Conservation (phyloP, 2,329 filamentous ascomycete genomes). For the Diaporthe citri region DNA sequence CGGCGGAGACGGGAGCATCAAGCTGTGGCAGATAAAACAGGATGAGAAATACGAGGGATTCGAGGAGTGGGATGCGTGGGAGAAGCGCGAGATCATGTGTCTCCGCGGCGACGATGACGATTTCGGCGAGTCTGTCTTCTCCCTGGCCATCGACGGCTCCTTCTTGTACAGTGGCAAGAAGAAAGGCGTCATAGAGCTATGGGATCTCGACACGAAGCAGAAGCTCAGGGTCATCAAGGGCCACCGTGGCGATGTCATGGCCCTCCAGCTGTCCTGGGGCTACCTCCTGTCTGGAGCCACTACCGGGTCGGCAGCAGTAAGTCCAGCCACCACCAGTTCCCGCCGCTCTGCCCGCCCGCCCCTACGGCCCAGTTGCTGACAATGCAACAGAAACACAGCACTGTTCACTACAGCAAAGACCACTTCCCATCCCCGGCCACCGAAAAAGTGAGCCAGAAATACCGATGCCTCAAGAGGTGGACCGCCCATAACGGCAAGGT, state of each 20-base stretch:
- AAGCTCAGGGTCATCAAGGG: slow-evolving; percentile 88
- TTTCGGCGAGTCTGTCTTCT: slow-evolving; percentile 71
- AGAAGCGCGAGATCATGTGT: slow-evolving; percentile 64
- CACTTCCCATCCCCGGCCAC: slow-evolving; percentile 55
- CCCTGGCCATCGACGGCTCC: slow-evolving; percentile 87
- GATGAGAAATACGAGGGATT: slow-evolving; percentile 71
- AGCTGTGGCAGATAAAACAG: slow-evolving; percentile 81
- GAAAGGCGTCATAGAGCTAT: slow-evolving; percentile 90
- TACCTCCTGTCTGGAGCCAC: slow-evolving; percentile 90
- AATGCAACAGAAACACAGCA: slow-evolving; percentile 70
- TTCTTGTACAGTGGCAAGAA: slow-evolving; percentile 93
- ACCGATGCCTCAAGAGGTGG: slow-evolving; percentile 51
- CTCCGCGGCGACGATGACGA: slow-evolving; percentile 71
- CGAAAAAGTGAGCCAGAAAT: slow-evolving; percentile 67
- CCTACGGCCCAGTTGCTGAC: slow-evolving; percentile 43
- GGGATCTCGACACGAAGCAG: slow-evolving; percentile 96
- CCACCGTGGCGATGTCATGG: slow-evolving; percentile 85
- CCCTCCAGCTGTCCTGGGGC: slow-evolving; percentile 86
- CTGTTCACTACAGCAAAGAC: slow-evolving; percentile 72
- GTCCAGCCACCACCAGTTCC: slow-evolving; percentile 45
- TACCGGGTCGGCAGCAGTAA: slow-evolving; percentile 86
- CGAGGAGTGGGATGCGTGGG: slow-evolving; percentile 58
- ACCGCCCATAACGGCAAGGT: slow-evolving; percentile 87
- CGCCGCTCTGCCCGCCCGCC: neutral
- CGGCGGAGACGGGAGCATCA: slow-evolving; percentile 93